Conservation (phyloP, 129 eudicot genomes). For the Scalesia atractyloides region DNA sequence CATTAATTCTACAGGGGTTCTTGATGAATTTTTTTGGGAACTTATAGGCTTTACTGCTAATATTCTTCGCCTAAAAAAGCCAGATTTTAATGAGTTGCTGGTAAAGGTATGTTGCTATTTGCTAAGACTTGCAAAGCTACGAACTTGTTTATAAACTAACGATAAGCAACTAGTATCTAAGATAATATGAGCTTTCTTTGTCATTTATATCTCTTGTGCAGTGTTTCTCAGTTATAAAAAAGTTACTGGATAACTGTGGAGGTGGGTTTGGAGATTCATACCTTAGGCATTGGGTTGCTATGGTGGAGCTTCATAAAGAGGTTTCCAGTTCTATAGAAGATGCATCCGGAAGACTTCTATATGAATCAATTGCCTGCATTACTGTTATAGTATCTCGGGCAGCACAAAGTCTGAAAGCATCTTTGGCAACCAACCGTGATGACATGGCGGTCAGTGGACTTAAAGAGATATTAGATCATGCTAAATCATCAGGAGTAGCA, state of each 20-base stretch:
- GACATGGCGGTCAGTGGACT: constrained; percentile 45
- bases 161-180: not conserved
- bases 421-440: constrained; percentile 40
- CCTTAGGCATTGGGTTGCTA: constrained; percentile 73
- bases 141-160: not conserved
- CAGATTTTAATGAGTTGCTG: constrained; percentile 58
- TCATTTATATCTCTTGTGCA: constrained; percentile 43
- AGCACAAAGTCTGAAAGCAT: constrained; percentile 63
- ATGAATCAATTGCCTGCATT: constrained; percentile 73
- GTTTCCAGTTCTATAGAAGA: constrained; percentile 59
- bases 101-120: constrained; percentile 57
- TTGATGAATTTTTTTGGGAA: constrained; percentile 67
- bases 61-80: constrained; percentile 39
- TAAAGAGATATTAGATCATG: constrained; percentile 74
- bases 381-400: constrained; percentile 70
- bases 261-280: constrained; percentile 62
- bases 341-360: constrained; percentile 71
- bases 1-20: constrained; percentile 58
- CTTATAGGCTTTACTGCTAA: constrained; percentile 70
- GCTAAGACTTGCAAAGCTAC: not conserved
- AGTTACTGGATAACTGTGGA: constrained; percentile 60
- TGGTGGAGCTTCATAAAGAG: constrained; percentile 74
- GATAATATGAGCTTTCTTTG: not conserved
- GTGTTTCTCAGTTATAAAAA: constrained; percentile 70
- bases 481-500: constrained; percentile 58